Conservation (phyloP, 441 rosid genomes). For the Populus tomentosa region DNA sequence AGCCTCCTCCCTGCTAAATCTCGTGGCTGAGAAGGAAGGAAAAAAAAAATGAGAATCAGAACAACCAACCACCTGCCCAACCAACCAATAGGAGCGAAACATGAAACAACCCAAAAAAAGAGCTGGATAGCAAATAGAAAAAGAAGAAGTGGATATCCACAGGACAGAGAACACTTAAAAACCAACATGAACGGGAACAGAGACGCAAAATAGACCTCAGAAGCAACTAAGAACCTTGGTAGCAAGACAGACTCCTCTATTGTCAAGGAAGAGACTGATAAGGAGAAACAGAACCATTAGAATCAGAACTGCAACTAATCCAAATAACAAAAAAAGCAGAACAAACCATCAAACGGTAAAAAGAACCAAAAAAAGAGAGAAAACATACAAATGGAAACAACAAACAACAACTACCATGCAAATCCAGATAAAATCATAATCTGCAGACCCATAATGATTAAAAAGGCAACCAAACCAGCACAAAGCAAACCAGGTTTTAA, state of each 20-base stretch:
- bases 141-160: neutral
- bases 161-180: neutral
- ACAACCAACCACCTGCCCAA: neutral
- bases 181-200: neutral
- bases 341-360: neutral
- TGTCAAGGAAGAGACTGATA: neutral
- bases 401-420: neutral
- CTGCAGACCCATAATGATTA: neutral
- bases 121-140: neutral
- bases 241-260: neutral
- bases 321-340: neutral
- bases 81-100: neutral
- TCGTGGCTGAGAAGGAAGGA: neutral
- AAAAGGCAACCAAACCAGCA: neutral
- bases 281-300: neutral
- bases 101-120: neutral
- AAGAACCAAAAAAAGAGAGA: neutral
- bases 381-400: neutral
- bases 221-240: neutral
- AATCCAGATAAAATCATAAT: neutral
- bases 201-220: neutral
- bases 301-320: neutral
- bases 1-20: neutral
- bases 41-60: neutral
- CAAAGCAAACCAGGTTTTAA: neutral